Conservation (phyloP, 768 basidiomycete species). For the Clathrus columnatus region DNA sequence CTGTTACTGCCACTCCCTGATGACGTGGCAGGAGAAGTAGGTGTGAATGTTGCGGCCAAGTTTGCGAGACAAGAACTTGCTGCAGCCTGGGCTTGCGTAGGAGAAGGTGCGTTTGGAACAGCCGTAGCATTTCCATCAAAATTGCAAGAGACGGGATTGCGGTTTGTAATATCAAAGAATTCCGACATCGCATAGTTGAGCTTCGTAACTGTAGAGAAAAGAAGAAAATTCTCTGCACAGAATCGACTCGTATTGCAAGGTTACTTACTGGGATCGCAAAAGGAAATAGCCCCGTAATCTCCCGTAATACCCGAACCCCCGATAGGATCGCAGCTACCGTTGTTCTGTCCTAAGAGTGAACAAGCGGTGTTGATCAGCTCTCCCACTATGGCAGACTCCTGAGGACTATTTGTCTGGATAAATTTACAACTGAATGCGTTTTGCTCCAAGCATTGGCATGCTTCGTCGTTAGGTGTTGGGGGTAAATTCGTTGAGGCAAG, state of each 20-base stretch:
- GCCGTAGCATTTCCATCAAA: constrained; percentile 82
- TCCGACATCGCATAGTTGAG: constrained; percentile 76
- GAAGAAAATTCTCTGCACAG: not conserved
- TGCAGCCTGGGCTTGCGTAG: constrained; percentile 38
- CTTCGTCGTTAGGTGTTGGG: constrained; percentile 71
- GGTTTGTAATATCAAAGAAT: constrained; percentile 59
- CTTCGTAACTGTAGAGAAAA: constrained; percentile 47
- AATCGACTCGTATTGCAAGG: not conserved
- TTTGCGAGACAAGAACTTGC: constrained; percentile 61
- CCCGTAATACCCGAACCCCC: constrained; percentile 66
- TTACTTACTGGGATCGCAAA: constrained; percentile 68
- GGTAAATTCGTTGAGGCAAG: constrained; percentile 65
- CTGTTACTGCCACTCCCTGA: not conserved
- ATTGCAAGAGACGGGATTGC: constrained; percentile 55
- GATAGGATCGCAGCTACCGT: constrained; percentile 60
- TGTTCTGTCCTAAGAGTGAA: constrained; percentile 49
- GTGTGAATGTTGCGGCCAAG: constrained; percentile 55
- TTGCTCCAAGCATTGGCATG: constrained; percentile 68
- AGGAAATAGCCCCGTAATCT: constrained; percentile 64
- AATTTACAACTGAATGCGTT: constrained; percentile 64
- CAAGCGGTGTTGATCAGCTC: constrained; percentile 61
- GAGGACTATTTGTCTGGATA: constrained; percentile 50
- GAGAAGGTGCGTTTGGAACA: constrained; percentile 45
- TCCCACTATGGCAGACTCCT: constrained; percentile 40
- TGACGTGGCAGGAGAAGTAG: constrained; percentile 28